phyloP scores from a whole-genome alignment of 345 rosid species.

The Eucalyptus cloeziana region DNA sequence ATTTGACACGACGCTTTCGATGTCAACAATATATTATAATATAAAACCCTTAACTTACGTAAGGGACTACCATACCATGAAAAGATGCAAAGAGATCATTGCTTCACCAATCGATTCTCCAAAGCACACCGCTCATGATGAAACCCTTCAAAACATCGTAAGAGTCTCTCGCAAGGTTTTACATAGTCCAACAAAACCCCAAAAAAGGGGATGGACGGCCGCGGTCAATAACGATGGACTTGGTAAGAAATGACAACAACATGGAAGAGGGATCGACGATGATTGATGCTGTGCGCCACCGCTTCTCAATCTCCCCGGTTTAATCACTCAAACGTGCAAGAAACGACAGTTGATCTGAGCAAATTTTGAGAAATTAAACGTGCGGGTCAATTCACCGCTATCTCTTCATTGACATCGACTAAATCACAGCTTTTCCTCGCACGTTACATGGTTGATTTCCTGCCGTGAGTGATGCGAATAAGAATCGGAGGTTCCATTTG shows the following conservation, averaged over 20 bases:
- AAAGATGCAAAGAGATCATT: neutral
- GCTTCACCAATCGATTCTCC: neutral
- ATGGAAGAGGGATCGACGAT: neutral
- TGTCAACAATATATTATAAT: neutral
- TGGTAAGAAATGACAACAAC: too few species aligned
- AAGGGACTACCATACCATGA: neutral
- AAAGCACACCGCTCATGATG: neutral
- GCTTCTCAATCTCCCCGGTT: neutral
- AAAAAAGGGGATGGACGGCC: too few species aligned
- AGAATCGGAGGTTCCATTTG: neutral
- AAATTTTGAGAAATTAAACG: neutral
- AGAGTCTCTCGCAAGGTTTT: neutral
- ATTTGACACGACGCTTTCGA: neutral
- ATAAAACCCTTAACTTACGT: neutral
- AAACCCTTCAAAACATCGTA: neutral
- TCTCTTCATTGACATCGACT: neutral
- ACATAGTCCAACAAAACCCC: neutral
- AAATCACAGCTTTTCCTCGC: neutral
- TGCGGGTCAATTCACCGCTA: neutral
- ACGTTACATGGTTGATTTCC: neutral
- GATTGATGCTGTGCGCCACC: neutral
- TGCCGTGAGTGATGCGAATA: neutral
- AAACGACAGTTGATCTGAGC: neutral
- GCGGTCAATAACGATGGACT: too few species aligned
- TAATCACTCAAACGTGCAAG: neutral